Conservation (phyloP, 1,284 basidiomycete genomes). For the Trichosporon sp. region DNA sequence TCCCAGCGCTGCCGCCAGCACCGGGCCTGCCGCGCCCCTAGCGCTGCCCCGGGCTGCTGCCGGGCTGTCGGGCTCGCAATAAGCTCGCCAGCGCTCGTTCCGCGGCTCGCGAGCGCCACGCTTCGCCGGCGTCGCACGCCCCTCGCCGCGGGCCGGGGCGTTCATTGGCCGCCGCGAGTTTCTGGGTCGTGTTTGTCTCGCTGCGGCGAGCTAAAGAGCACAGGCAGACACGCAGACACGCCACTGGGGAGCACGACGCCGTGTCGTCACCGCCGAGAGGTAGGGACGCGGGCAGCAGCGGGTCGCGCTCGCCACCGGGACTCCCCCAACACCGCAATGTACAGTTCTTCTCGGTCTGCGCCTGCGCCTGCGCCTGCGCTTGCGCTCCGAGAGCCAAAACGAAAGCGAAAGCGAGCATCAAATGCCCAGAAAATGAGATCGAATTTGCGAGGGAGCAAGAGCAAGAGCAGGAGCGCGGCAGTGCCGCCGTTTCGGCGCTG, state of each 20-base stretch:
- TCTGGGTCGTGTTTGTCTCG: background rate
- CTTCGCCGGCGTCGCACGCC: background rate
- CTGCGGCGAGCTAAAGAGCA: background rate
- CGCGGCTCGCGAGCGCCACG: background rate
- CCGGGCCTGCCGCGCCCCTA: too few species aligned
- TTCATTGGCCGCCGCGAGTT: background rate
- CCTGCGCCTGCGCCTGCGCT: too few species aligned
- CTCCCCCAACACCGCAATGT: background rate
- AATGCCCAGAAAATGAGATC: too few species aligned
- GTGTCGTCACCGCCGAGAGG: background rate
- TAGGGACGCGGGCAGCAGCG: background rate
- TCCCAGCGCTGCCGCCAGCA: too few species aligned
- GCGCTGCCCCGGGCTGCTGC: too few species aligned
- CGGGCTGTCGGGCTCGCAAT: background rate
- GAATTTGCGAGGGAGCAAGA: background rate
- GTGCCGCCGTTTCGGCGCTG: background rate
- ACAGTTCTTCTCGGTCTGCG: background rate
- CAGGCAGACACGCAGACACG: background rate
- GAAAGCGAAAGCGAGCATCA: too few species aligned
- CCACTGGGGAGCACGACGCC: background rate
- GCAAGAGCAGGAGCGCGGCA: background rate
- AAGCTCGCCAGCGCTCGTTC: background rate
- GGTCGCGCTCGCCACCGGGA: background rate
- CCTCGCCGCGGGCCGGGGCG: background rate
- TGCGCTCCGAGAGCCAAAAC: too few species aligned